Evolutionary conservation across 1,284 basidiomycete species (phyloP).

Genomic region (Cryptococcus sp.): DNA sequence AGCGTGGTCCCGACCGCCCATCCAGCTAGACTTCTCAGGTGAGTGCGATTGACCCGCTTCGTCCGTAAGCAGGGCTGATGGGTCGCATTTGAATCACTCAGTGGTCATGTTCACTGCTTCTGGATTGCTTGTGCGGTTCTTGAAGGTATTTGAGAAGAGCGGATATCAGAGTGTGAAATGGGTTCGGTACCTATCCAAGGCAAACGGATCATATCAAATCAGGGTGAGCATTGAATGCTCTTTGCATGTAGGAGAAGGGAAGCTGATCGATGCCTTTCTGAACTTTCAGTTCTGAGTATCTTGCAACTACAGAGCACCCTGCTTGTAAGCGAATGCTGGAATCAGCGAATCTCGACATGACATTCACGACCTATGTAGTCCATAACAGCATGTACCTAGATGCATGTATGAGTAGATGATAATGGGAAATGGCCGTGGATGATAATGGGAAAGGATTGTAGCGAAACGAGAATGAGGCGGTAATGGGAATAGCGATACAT

Average conservation of each 20-base stretch:
- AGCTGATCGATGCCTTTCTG: too few relatives aligned
- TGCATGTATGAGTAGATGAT: too few relatives aligned
- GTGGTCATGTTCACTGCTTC: constrained; percentile 98
- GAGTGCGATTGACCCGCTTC: constrained; percentile 4
- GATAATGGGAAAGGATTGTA: too few relatives aligned
- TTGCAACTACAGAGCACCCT: not conserved
- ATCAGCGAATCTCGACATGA: not conserved
- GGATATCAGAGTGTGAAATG: constrained; percentile 91
- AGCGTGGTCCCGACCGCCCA: constrained; percentile 95
- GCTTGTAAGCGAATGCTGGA: not conserved
- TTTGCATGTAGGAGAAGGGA: too few relatives aligned
- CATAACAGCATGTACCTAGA: not conserved
- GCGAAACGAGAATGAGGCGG: too few relatives aligned
- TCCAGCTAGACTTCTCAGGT: constrained; percentile 85
- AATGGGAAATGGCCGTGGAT: too few relatives aligned
- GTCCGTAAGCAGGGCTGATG: too few relatives aligned
- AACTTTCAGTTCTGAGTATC: too few relatives aligned
- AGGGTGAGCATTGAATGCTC: constrained; percentile 29
- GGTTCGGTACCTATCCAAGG: constrained; percentile 63
- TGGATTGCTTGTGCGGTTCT: constrained; percentile 90
- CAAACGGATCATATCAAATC: constrained; percentile 50
- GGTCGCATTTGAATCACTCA: constrained; percentile 13
- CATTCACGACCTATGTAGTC: not conserved
- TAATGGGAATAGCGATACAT: too few relatives aligned
- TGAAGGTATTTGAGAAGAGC: constrained; percentile 97